These are phyloP conservation scores for Paramyrothecium roridum DNA, from an alignment of 2,329 filamentous ascomycete species.

Conservation along the genomic window DNA sequence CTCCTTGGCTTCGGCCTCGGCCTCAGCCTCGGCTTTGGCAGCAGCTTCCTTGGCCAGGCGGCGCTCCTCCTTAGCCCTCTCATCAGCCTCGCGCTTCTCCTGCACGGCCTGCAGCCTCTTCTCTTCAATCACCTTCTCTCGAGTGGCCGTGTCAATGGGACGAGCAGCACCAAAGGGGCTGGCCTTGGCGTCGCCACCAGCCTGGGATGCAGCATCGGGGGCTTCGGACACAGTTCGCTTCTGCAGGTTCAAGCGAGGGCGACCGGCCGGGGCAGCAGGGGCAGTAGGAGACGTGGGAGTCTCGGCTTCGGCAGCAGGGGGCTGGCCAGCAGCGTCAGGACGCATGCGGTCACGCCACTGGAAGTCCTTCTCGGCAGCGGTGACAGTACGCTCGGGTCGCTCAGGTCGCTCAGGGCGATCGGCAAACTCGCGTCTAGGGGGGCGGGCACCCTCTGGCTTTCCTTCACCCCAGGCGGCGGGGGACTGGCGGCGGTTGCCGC, in stretches of 20 bases:
- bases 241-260: constrained; percentile 81
- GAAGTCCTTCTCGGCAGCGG: constrained; percentile 87
- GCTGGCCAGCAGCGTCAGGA: constrained; percentile 66
- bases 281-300: constrained; percentile 65
- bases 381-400: constrained; percentile 68
- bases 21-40: constrained; percentile 40
- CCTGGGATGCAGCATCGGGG: constrained; percentile 46
- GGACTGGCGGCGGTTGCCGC: constrained; percentile 63
- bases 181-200: constrained; percentile 70
- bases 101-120: constrained; percentile 71
- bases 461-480: constrained; percentile 76
- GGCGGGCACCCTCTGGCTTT: constrained; percentile 72
- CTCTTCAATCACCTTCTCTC: constrained; percentile 87
- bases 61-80: constrained; percentile 77
- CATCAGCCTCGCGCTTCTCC: constrained; percentile 84
- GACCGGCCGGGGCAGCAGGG: constrained; percentile 49
- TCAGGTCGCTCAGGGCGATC: constrained; percentile 73
- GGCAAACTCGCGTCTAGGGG: constrained; percentile 71
- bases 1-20: constrained; percentile 30
- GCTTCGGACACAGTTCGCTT: constrained; percentile 89
- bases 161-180: constrained; percentile 92
- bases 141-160: constrained; percentile 88
- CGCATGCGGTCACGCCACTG: constrained; percentile 92
- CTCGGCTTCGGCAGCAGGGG: constrained; percentile 72
- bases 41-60: constrained; percentile 58